phyloP scores from a whole-genome alignment of 2,329 filamentous ascomycete species.

The Colletotrichum plurivorum region DNA sequence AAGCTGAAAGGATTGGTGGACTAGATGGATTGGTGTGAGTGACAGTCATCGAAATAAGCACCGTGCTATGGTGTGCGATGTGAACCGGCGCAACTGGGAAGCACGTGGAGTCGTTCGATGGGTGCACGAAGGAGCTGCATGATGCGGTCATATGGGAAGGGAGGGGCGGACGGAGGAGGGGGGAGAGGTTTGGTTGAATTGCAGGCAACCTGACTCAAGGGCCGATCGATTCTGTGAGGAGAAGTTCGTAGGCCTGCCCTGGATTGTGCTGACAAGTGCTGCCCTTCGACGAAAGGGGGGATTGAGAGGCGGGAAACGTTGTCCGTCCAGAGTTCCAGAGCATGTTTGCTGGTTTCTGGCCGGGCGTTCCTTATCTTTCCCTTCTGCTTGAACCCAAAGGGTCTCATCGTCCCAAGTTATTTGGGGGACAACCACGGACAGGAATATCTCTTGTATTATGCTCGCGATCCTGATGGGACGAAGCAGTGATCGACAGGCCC shows the following conservation, averaged over 20 bases:
- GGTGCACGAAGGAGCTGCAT: constrained; percentile 28
- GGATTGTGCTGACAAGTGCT: constrained; percentile 16
- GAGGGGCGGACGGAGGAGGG: not conserved
- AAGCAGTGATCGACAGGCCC: constrained; percentile 31
- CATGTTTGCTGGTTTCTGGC: constrained; percentile 1
- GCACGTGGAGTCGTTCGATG: constrained; percentile 34
- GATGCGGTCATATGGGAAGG: constrained; percentile 36
- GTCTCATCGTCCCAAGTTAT: constrained; percentile 4
- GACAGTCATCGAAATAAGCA: constrained; percentile 34
- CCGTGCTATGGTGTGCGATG: not conserved
- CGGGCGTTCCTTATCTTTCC: not conserved
- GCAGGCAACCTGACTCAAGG: constrained; percentile 26
- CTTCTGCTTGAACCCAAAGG: constrained; percentile 4
- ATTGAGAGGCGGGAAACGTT: constrained; percentile 14
- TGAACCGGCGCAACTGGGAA: constrained; percentile 2
- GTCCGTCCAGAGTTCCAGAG: not conserved
- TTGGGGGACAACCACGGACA: constrained; percentile 15
- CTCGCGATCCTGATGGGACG: constrained; percentile 10
- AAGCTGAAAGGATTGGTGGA: constrained; percentile 9
- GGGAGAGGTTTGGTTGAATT: not conserved
- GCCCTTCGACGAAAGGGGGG: constrained; percentile 1
- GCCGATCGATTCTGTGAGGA: constrained; percentile 14
- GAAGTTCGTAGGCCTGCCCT: constrained; percentile 7
- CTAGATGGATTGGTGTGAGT: constrained; percentile 16
- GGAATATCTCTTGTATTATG: not conserved